Conservation (phyloP, 805 yeast species). For the Wickerhamiella kurtzmanii region DNA sequence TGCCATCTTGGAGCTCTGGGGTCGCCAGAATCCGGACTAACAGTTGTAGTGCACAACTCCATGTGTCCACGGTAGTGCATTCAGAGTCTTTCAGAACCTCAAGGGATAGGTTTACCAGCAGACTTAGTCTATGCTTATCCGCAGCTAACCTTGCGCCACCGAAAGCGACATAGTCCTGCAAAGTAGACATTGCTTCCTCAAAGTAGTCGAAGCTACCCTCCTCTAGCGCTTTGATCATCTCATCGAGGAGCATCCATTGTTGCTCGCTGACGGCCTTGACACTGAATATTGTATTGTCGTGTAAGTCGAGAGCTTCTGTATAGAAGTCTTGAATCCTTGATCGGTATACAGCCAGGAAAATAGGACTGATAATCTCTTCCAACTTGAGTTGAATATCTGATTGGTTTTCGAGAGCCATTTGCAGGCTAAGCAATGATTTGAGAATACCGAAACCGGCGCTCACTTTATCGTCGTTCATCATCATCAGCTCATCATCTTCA, state of each 20-base stretch:
- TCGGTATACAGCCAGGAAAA: slow-evolving; percentile 50
- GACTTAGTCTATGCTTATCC: slow-evolving; percentile 26
- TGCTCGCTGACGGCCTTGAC: slow-evolving; percentile 47
- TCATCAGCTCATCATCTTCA: slow-evolving; percentile 29
- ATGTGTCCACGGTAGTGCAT: slow-evolving; percentile 28
- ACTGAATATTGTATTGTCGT: slow-evolving; percentile 52
- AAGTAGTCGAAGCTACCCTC: slow-evolving; percentile 43
- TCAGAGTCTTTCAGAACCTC: slow-evolving; percentile 16
- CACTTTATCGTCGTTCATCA: slow-evolving; percentile 47
- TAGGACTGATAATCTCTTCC: slow-evolving; percentile 57
- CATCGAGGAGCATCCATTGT: slow-evolving; percentile 61
- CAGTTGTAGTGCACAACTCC: slow-evolving; percentile 34
- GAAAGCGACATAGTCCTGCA: slow-evolving; percentile 60
- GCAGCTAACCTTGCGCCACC: slow-evolving; percentile 38
- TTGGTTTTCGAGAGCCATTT: slow-evolving; percentile 73
- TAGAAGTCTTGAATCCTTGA: slow-evolving; percentile 60
- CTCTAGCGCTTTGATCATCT: slow-evolving; percentile 30
- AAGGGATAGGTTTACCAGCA: slow-evolving; percentile 36
- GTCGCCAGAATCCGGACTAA: slow-evolving; percentile 31
- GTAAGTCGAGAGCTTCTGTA: slow-evolving; percentile 63
- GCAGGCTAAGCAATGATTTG: slow-evolving; percentile 68
- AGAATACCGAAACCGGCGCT: slow-evolving; percentile 73
- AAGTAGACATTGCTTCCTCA: slow-evolving; percentile 61
- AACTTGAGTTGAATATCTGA: slow-evolving; percentile 47
- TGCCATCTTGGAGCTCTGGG: slow-evolving; percentile 16